Percentiles rank a stretch among this genome's conserved stretches.
Evolutionary conservation across 106 monocot species (phyloP).

Genomic region (Posidonia australis): DNA sequence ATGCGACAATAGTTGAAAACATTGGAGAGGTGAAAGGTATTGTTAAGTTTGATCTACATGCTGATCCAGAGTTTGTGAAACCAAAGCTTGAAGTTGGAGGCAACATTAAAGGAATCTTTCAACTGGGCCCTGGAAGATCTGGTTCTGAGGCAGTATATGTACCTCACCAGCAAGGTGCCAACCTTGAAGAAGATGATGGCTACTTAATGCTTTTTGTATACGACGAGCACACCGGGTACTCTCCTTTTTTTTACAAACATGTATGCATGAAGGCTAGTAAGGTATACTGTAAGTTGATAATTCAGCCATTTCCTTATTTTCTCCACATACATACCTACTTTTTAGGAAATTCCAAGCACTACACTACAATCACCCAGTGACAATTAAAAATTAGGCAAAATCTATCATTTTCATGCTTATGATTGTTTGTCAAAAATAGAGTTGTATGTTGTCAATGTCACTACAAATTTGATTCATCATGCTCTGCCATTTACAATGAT

Average conservation of each 20-base stretch:
- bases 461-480: too few species aligned
- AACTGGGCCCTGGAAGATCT: conserved; percentile 56
- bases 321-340: neutral
- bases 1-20: conserved; percentile 39
- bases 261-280: too few species aligned
- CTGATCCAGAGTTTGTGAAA: conserved; percentile 36
- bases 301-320: neutral
- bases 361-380: neutral
- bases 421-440: too few species aligned
- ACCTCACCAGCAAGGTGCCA: conserved; percentile 44
- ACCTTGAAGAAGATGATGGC: conserved; percentile 81
- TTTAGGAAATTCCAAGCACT: neutral
- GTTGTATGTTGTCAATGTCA: too few species aligned
- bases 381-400: too few species aligned
- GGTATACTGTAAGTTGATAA: too few species aligned
- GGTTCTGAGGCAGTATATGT: conserved; percentile 85
- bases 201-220: conserved; percentile 78
- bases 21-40: conserved; percentile 52
- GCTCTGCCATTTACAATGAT: too few species aligned
- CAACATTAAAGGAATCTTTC: conserved; percentile 58
- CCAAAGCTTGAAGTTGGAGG: conserved; percentile 65
- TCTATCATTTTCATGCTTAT: too few species aligned
- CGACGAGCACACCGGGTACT: conserved; percentile 72
- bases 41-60: conserved; percentile 74
- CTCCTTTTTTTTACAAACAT: neutral